Conservation (phyloP, 176 grass and related monocot genomes). For the Metroxylon sagu region DNA sequence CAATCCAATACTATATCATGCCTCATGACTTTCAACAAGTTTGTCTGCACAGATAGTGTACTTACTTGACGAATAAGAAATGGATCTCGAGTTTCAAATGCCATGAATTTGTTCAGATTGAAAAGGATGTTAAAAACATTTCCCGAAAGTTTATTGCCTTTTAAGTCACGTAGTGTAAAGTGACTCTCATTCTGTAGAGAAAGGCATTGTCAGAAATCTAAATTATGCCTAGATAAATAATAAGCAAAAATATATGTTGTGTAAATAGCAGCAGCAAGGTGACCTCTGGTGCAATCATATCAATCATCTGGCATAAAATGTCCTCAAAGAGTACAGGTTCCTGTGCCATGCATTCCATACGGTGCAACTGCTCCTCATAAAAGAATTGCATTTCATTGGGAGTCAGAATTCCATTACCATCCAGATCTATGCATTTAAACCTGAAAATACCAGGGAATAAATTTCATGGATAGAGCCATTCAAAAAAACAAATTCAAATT, state of each 20-base stretch:
- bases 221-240: constrained; percentile 8
- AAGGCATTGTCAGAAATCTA: constrained; percentile 15
- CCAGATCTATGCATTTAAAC: constrained; percentile 99
- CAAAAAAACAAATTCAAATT: neutral
- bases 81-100: constrained; percentile 98
- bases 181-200: constrained; percentile 73
- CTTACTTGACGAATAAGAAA: constrained; percentile 98
- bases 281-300: constrained; percentile 99
- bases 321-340: constrained; percentile 98
- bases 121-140: constrained; percentile 99
- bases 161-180: constrained; percentile 77
- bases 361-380: constrained; percentile 97
- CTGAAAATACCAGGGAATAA: constrained; percentile 32
- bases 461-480: constrained; percentile 12
- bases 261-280: neutral
- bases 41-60: neutral
- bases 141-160: constrained; percentile 88
- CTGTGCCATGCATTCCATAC: constrained; percentile 99
- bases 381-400: constrained; percentile 99
- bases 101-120: constrained; percentile 99
- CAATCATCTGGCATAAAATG: constrained; percentile 98
- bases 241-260: constrained; percentile 5
- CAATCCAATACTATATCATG: too few relatives aligned
- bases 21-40: too few relatives aligned
- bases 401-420: constrained; percentile 92